Conservation (phyloP, 495 filamentous ascomycete genomes). For the Hyaloscypha bicolor region DNA sequence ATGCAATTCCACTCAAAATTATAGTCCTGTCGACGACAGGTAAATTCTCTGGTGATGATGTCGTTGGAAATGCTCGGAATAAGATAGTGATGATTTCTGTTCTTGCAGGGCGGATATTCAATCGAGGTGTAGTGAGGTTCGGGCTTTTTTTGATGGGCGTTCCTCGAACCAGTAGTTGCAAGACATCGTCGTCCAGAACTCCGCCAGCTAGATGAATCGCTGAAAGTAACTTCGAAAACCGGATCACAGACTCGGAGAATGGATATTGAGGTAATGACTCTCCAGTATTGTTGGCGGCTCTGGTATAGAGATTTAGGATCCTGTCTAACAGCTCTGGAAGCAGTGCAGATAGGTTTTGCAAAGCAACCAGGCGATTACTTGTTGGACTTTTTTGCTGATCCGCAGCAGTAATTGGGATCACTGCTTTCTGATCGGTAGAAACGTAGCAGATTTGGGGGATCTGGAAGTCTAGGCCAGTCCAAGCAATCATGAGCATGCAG, state of each 20-base stretch:
- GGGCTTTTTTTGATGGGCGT: slow-evolving; percentile 42
- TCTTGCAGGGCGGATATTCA: slow-evolving; percentile 56
- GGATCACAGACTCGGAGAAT: slow-evolving; percentile 79
- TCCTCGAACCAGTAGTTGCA: slow-evolving; percentile 68
- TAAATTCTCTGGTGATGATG: slow-evolving; percentile 58
- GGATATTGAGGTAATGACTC: slow-evolving; percentile 81
- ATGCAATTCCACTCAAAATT: slow-evolving; percentile 84
- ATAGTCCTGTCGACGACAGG: slow-evolving; percentile 70
- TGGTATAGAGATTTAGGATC: slow-evolving; percentile 80
- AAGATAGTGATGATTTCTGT: slow-evolving; percentile 70
- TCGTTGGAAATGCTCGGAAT: slow-evolving; percentile 72
- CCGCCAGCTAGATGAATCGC: slow-evolving; percentile 71
- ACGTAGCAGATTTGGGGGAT: slow-evolving; percentile 59
- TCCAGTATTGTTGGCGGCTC: slow-evolving; percentile 71
- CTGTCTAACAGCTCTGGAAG: slow-evolving; percentile 78
- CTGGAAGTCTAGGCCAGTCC: slow-evolving; percentile 85
- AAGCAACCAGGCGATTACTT: slow-evolving; percentile 55
- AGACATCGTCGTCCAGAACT: slow-evolving; percentile 62
- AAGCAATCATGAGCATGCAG: slow-evolving; percentile 80
- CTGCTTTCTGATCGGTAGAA: slow-evolving; percentile 43
- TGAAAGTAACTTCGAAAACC: slow-evolving; percentile 74
- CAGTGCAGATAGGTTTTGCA: slow-evolving; percentile 63
- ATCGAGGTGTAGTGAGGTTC: slow-evolving; percentile 37
- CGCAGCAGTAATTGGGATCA: slow-evolving; percentile 28
- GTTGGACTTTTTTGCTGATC: slow-evolving; percentile 49